Conservation (phyloP, 176 grass and related monocot species). For the Musa acuminata region DNA sequence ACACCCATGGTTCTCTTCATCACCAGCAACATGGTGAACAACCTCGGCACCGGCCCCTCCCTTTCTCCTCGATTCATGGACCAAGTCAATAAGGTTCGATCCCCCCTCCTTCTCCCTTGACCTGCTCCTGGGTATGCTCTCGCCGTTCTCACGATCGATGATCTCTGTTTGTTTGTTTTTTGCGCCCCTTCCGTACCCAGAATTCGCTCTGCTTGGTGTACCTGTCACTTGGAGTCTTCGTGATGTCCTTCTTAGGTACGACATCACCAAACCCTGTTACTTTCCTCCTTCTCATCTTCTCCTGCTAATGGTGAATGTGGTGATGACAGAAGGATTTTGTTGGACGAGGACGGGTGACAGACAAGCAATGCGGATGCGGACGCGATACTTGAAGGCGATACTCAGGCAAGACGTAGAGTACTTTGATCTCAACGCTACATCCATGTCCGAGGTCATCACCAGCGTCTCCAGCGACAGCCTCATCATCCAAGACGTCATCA, state of each 20-base stretch:
- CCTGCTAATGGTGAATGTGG: background rate
- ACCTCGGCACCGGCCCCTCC: conserved; percentile 40
- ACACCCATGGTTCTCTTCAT: conserved; percentile 64
- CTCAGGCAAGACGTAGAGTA: conserved; percentile 28
- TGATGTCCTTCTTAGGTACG: conserved; percentile 76
- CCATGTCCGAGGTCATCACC: conserved; percentile 21
- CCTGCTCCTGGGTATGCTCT: background rate
- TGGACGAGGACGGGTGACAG: conserved; percentile 52
- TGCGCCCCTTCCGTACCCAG: too few relatives aligned
- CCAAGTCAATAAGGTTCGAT: conserved; percentile 44
- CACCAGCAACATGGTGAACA: conserved; percentile 67
- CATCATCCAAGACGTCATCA: conserved; percentile 25
- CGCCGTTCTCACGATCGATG: conserved; percentile 7
- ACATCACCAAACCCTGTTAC: background rate
- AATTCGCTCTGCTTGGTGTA: conserved; percentile 64
- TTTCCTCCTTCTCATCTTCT: too few relatives aligned
- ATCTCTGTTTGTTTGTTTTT: background rate
- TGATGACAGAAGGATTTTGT: conserved; percentile 30
- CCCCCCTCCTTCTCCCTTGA: background rate
- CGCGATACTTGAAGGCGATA: conserved; percentile 20
- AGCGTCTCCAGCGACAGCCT: conserved; percentile 25
- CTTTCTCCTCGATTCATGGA: conserved; percentile 34
- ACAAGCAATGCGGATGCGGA: conserved; percentile 21
- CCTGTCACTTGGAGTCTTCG: conserved; percentile 20
- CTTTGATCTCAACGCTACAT: conserved; percentile 18